Conservation (phyloP, 2,329 filamentous ascomycete genomes). For the Paracoccidioides lutzii region DNA sequence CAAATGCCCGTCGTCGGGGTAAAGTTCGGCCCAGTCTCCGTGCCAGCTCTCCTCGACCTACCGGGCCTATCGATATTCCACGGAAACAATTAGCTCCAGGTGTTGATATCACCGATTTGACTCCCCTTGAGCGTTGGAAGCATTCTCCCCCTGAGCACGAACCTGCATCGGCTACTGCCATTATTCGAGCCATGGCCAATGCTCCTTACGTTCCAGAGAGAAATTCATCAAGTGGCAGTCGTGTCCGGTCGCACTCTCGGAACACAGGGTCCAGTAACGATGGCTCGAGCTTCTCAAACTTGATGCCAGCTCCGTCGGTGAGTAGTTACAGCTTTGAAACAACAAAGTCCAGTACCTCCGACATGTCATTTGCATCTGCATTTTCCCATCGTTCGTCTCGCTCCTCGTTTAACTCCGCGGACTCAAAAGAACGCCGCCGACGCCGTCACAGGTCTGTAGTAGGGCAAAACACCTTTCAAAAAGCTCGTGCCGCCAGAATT, state of each 20-base stretch:
- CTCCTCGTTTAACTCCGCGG: conserved; percentile 44
- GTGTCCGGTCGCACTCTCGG: conserved; percentile 26
- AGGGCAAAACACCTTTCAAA: conserved; percentile 30
- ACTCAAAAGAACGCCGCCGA: conserved; percentile 45
- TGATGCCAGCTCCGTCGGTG: conserved; percentile 39
- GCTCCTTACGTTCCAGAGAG: conserved; percentile 25
- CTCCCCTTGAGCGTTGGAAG: conserved; percentile 57
- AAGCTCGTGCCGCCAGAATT: conserved; percentile 30
- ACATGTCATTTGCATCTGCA: conserved; percentile 42
- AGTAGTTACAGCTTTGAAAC: conserved; percentile 41
- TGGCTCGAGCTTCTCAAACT: conserved; percentile 39
- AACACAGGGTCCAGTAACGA: conserved; percentile 36
- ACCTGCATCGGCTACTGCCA: conserved; percentile 51
- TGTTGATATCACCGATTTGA: conserved; percentile 39
- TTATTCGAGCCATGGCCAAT: conserved; percentile 46
- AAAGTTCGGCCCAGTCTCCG: conserved; percentile 56
- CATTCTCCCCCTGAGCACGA: conserved; percentile 57
- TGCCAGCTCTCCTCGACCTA: conserved; percentile 56
- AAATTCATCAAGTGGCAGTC: conserved; percentile 19
- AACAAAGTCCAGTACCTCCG: conserved; percentile 40
- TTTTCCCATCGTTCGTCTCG: conserved; percentile 44
- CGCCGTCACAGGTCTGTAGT: conserved; percentile 38
- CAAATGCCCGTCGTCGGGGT: conserved; percentile 71
- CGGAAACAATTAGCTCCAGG: conserved; percentile 41
- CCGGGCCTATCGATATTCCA: conserved; percentile 64